A percentile compares a stretch with the other conserved stretches of the same genome.
These are phyloP conservation scores for Helicocarpus griseus DNA, from an alignment of 2,329 filamentous ascomycete species.

Conservation along the genomic window DNA sequence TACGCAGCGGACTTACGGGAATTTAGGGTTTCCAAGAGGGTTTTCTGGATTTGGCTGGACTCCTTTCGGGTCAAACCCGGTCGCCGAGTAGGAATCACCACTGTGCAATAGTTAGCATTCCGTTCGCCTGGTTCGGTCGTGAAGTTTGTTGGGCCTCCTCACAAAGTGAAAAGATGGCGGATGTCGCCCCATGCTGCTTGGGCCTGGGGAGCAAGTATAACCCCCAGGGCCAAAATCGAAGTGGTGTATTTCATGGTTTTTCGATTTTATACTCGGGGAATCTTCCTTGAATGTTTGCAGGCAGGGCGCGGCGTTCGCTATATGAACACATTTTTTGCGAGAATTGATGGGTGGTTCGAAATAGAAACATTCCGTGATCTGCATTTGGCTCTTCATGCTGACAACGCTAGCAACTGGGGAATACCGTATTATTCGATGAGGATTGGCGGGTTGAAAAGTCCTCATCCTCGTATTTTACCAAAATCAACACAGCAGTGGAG, in stretches of 20 bases:
- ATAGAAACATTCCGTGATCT: too few relatives aligned
- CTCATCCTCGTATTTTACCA: too few relatives aligned
- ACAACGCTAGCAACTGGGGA: too few relatives aligned
- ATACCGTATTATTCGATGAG: too few relatives aligned
- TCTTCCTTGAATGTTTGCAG: too few relatives aligned
- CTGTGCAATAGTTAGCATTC: conserved; percentile 16
- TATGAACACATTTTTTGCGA: too few relatives aligned
- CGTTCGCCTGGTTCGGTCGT: neutral
- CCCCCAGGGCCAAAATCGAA: neutral
- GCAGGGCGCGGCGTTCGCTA: too few relatives aligned
- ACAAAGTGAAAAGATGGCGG: conserved; percentile 3
- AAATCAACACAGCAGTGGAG: too few relatives aligned
- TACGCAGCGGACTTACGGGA: conserved; percentile 29
- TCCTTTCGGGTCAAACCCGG: conserved; percentile 44
- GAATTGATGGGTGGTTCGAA: too few relatives aligned
- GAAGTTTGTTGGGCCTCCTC: neutral
- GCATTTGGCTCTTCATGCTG: too few relatives aligned
- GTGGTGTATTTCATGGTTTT: neutral
- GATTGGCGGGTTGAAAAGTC: too few relatives aligned
- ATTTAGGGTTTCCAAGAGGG: conserved; percentile 49
- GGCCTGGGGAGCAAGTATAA: neutral
- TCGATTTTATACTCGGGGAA: neutral
- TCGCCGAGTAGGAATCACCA: conserved; percentile 48
- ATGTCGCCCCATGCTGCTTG: neutral
- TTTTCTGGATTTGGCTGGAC: conserved; percentile 41